These are phyloP conservation scores for Hypsizygus marmoreus DNA, from an alignment of 768 basidiomycete species.

Conservation along the genomic window DNA sequence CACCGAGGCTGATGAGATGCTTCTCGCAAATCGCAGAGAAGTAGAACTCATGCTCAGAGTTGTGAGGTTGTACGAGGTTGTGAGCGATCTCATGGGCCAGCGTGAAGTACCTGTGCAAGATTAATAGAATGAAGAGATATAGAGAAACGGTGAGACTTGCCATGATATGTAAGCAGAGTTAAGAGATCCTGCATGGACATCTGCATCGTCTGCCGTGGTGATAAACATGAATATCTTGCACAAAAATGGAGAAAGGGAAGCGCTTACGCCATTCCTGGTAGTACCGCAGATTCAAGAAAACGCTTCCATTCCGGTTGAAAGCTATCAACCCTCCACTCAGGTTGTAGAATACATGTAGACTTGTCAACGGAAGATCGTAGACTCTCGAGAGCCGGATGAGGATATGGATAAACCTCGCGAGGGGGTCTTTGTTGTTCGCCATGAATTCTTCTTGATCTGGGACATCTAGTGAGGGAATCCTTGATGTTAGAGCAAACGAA, in stretches of 20 bases:
- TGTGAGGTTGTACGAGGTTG: constrained; percentile 84
- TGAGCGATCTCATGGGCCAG: constrained; percentile 94
- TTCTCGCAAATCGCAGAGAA: constrained; percentile 89
- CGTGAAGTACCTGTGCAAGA: constrained; percentile 74
- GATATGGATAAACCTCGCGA: constrained; percentile 75
- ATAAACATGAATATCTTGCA: background rate
- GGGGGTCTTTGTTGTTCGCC: constrained; percentile 49
- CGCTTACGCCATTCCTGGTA: constrained; percentile 88
- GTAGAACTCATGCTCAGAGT: constrained; percentile 93
- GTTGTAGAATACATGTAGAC: constrained; percentile 89
- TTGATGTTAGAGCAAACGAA: background rate
- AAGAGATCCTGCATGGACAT: constrained; percentile 55
- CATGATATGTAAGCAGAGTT: constrained; percentile 79
- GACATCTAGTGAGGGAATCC: constrained; percentile 47
- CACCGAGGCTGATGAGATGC: constrained; percentile 45
- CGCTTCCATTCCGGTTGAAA: constrained; percentile 86
- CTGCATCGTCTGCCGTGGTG: constrained; percentile 59
- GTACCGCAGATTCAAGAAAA: constrained; percentile 88
- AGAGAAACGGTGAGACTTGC: constrained; percentile 36
- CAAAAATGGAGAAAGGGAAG: constrained; percentile 17
- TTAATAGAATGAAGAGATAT: background rate
- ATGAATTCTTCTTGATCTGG: constrained; percentile 52
- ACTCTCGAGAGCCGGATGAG: constrained; percentile 65
- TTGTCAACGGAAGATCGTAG: constrained; percentile 72
- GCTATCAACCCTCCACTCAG: constrained; percentile 80